phyloP scores from a whole-genome alignment of 768 basidiomycete genomes.

The Amanita exitialis region DNA sequence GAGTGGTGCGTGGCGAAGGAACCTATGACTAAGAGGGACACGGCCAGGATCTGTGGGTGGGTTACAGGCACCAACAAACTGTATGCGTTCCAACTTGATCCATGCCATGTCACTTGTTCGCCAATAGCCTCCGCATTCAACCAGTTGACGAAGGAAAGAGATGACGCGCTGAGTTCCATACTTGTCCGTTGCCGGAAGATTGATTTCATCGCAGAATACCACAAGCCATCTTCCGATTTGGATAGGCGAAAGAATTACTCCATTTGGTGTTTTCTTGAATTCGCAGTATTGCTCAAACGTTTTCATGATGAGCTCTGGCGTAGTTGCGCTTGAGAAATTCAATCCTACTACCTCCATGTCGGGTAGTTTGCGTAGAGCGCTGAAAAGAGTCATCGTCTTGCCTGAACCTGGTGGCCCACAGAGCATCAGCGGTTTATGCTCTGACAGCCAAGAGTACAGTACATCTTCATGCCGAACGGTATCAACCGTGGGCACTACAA shows the following conservation, averaged over 20 bases:
- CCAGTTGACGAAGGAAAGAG: constrained; percentile 94
- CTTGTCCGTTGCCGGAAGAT: constrained; percentile 91
- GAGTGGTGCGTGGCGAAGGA: constrained; percentile 93
- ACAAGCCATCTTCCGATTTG: constrained; percentile 98
- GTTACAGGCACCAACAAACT: constrained; percentile 99
- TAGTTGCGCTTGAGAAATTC: constrained; percentile 98
- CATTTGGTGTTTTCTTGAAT: constrained; percentile 96
- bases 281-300: constrained; percentile 99
- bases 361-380: constrained; percentile 91
- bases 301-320: constrained; percentile 95
- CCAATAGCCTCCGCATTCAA: constrained; percentile 94
- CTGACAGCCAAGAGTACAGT: constrained; percentile 96
- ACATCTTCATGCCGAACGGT: constrained; percentile 98
- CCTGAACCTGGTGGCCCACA: constrained; percentile 99
- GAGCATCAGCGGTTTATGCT: constrained; percentile 96
- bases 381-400: constrained; percentile 99
- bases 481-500: constrained; percentile 97
- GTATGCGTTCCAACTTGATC: constrained; percentile 97
- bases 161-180: constrained; percentile 99
- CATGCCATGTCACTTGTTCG: constrained; percentile 90
- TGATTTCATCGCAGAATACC: constrained; percentile 99
- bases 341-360: constrained; percentile 99
- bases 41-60: constrained; percentile 98
- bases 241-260: constrained; percentile 87
- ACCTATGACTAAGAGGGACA: constrained; percentile 95